phyloP scores from a whole-genome alignment of 192 early-diverging fungal genomes.

The Jimgerdemannia lactiflua region DNA sequence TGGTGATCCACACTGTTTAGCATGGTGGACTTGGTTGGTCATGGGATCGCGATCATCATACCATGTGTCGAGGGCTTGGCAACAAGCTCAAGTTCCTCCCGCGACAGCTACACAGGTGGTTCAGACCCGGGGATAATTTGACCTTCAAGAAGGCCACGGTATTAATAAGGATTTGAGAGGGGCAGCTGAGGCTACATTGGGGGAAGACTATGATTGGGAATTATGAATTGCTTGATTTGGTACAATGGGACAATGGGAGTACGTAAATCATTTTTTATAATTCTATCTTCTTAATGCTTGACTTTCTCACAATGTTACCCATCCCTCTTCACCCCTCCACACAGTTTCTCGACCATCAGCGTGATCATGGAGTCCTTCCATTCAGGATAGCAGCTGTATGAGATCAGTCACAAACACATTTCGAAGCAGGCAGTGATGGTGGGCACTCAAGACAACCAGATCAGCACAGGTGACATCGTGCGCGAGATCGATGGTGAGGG shows the following conservation, averaged over 20 bases:
- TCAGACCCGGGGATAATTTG: conserved; percentile 82
- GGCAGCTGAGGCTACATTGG: conserved; percentile 67
- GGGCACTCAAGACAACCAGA: conserved; percentile 47
- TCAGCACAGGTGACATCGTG: conserved; percentile 71
- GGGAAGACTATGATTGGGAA: conserved; percentile 53
- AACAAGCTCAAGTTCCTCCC: conserved; percentile 58
- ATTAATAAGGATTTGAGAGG: conserved; percentile 86
- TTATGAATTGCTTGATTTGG: conserved; percentile 88
- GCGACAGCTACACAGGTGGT: conserved; percentile 85
- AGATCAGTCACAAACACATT: conserved; percentile 72
- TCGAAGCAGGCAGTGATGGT: conserved; percentile 46
- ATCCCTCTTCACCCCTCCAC: background rate
- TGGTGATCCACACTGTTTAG: conserved; percentile 76
- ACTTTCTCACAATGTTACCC: too few species aligned
- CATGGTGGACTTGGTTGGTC: conserved; percentile 69
- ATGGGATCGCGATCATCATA: conserved; percentile 67
- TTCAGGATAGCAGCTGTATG: conserved; percentile 77
- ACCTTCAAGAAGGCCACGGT: conserved; percentile 74
- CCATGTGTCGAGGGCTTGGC: conserved; percentile 55
- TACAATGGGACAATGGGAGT: conserved; percentile 75
- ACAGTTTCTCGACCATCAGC: conserved; percentile 64
- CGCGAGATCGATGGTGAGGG: conserved; percentile 62
- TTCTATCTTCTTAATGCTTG: background rate
- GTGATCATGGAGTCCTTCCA: conserved; percentile 76
- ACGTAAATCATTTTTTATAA: conserved; percentile 19